These are phyloP conservation scores for Gossypium raimondii DNA, from an alignment of 345 rosid species.

Conservation along the genomic window DNA sequence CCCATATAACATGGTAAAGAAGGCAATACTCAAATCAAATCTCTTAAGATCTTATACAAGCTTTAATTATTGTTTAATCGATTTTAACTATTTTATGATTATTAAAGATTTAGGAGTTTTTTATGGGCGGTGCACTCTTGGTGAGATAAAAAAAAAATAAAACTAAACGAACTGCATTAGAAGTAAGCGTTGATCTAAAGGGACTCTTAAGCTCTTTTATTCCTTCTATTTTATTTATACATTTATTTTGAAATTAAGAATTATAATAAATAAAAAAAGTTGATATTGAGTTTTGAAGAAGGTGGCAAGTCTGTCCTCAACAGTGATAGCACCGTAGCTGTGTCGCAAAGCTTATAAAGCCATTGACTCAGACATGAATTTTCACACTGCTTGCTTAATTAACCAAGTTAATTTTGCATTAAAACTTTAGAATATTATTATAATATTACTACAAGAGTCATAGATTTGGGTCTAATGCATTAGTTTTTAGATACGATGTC, in stretches of 20 bases:
- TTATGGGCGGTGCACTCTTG: too few species aligned
- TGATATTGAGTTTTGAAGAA: not conserved
- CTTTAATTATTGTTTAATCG: too few species aligned
- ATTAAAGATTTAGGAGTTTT: too few species aligned
- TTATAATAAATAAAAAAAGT: not conserved
- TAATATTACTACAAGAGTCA: too few species aligned
- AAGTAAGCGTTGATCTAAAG: fast-evolving
- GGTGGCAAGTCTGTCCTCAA: not conserved
- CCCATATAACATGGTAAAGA: not conserved
- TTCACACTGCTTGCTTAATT: not conserved
- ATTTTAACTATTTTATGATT: too few species aligned
- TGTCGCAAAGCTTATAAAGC: not conserved
- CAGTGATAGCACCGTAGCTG: not conserved
- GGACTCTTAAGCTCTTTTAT: too few species aligned
- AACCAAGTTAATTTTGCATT: not conserved
- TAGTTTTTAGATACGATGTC: not conserved
- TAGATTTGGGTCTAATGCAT: not conserved
- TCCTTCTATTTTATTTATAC: too few species aligned
- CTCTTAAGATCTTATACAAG: too few species aligned
- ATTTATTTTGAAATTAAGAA: not conserved
- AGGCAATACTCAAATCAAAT: not conserved
- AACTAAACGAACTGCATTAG: too few species aligned
- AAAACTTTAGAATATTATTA: not conserved
- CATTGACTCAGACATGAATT: not conserved
- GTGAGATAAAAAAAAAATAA: too few species aligned